These are phyloP conservation scores for Guadua angustifolia DNA, from an alignment of 176 grass and related monocot species.

Conservation along the genomic window DNA sequence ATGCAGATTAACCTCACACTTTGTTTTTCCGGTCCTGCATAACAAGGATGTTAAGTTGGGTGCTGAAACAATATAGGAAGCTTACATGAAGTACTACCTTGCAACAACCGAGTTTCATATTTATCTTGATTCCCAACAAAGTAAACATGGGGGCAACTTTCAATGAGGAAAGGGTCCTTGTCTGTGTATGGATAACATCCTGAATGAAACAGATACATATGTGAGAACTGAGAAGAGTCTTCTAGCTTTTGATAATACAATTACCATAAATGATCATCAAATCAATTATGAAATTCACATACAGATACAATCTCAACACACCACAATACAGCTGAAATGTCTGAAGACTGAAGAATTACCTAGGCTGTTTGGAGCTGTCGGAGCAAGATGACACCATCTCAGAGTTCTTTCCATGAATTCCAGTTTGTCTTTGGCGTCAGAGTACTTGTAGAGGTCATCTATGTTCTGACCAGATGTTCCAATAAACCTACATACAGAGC, in stretches of 20 bases:
- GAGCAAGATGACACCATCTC: constrained; percentile 90
- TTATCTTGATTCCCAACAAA: constrained; percentile 95
- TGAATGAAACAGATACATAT: constrained; percentile 44
- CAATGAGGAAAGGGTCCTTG: constrained; percentile 94
- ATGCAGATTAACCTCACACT: constrained; percentile 84
- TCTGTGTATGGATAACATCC: constrained; percentile 97
- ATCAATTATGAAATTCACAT: constrained; percentile 8
- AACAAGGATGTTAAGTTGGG: constrained; percentile 41
- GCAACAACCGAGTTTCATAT: constrained; percentile 68
- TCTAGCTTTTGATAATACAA: constrained; percentile 1
- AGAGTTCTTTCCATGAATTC: constrained; percentile 94
- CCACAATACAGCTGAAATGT: neutral
- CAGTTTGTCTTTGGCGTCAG: constrained; percentile 84
- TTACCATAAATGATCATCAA: constrained; percentile 4
- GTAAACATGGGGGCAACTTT: constrained; percentile 93
- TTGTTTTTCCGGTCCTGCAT: constrained; percentile 77
- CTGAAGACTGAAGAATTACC: constrained; percentile 46
- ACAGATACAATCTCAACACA: neutral
- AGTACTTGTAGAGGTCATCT: constrained; percentile 86
- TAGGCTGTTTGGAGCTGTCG: constrained; percentile 95
- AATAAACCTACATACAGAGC: constrained; percentile 63
- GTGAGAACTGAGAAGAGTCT: constrained; percentile 13
- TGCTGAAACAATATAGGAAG: constrained; percentile 29
- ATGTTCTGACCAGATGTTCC: constrained; percentile 98
- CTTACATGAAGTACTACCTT: constrained; percentile 59